Percentiles rank a stretch among this genome's conserved stretches.
Conservation (phyloP, 2,329 filamentous ascomycete species). For the Neurospora sp. region DNA sequence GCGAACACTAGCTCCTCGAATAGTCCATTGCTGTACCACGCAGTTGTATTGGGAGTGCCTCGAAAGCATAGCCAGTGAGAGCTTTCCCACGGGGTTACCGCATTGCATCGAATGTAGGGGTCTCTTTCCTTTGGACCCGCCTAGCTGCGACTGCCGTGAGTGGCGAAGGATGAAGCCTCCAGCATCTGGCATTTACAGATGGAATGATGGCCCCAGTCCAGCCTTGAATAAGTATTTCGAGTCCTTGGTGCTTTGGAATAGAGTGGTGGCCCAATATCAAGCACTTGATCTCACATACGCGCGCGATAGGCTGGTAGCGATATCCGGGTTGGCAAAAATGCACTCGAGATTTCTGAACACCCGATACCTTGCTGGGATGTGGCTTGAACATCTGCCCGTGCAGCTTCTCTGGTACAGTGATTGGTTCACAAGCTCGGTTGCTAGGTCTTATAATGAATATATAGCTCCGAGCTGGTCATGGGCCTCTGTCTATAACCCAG, state of each 20-base stretch:
- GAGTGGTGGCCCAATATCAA: background rate
- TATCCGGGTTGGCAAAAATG: background rate
- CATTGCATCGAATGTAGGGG: background rate
- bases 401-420: background rate
- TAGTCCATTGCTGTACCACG: background rate
- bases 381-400: background rate
- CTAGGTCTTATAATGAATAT: background rate
- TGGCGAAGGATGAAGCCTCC: background rate
- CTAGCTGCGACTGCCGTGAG: rapidly evolving
- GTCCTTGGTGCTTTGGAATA: rapidly evolving
- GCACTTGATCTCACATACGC: background rate
- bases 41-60: background rate
- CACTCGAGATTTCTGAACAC: background rate
- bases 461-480: background rate
- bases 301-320: background rate
- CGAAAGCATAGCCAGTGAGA: background rate
- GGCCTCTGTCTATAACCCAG: background rate
- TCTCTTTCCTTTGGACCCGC: too few species aligned
- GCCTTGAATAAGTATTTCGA: rapidly evolving
- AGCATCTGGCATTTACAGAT: background rate
- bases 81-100: background rate
- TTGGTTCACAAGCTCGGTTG: background rate
- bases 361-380: background rate
- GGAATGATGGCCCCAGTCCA: background rate
- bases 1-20: background rate